Conservation (phyloP, 495 filamentous ascomycete species). For the Cercophora scortea region DNA sequence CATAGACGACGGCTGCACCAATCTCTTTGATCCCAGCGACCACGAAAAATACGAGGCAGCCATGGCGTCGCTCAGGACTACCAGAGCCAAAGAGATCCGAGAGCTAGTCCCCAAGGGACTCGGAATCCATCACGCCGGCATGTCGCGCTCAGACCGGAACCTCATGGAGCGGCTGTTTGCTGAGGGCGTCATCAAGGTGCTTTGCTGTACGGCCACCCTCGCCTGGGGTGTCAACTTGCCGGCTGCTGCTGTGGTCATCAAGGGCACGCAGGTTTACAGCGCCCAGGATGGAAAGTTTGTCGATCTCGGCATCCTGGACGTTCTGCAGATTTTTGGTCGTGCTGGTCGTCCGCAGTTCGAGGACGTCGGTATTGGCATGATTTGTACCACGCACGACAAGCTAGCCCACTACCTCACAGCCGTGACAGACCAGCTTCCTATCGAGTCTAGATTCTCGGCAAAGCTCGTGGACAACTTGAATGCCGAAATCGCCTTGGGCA, state of each 20-base stretch:
- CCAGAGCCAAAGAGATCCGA: constrained; percentile 73
- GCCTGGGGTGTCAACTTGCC: constrained; percentile 99
- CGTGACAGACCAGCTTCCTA: constrained; percentile 91
- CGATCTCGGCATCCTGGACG: constrained; percentile 93
- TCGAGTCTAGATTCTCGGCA: constrained; percentile 86
- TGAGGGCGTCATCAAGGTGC: constrained; percentile 83
- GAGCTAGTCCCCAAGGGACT: constrained; percentile 85
- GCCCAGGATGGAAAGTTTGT: constrained; percentile 93
- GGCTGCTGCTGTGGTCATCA: constrained; percentile 94
- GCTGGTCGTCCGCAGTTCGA: constrained; percentile 96
- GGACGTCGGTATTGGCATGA: constrained; percentile 92
- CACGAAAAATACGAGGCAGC: constrained; percentile 66
- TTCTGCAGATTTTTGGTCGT: constrained; percentile 97
- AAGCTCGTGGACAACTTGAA: constrained; percentile 95
- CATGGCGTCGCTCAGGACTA: constrained; percentile 71
- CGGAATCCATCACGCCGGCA: constrained; percentile 92
- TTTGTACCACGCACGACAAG: constrained; percentile 90
- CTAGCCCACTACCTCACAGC: constrained; percentile 86
- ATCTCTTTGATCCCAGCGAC: constrained; percentile 72
- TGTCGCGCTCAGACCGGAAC: constrained; percentile 88
- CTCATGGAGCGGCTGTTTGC: constrained; percentile 85
- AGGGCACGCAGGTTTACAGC: constrained; percentile 95
- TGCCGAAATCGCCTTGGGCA: constrained; percentile 88
- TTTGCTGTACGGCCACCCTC: constrained; percentile 96
- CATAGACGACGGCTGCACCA: constrained; percentile 61